Conservation (phyloP, 139 green algal species). For the Gonium pectorale region DNA sequence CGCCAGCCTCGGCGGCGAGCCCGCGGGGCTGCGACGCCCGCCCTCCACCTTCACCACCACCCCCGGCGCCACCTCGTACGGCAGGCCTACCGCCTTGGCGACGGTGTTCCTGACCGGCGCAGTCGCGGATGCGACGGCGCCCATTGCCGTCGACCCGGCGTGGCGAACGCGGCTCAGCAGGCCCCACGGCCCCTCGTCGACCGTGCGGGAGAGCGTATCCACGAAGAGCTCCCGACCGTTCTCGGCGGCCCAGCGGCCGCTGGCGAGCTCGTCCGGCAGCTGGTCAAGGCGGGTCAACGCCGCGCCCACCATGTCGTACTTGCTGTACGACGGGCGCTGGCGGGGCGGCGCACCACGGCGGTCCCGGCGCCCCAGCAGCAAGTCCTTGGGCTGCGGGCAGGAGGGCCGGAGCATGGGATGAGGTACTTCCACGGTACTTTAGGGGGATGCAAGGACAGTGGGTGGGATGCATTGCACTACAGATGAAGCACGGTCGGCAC, state of each 20-base stretch:
- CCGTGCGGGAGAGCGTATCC: not conserved
- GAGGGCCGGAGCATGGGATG: not conserved
- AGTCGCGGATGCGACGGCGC: not conserved
- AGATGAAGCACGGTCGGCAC: too few relatives aligned
- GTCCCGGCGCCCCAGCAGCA: not conserved
- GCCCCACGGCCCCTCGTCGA: conserved; percentile 7
- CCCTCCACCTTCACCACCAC: not conserved
- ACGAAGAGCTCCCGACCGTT: conserved; percentile 28
- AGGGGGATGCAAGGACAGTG: too few relatives aligned
- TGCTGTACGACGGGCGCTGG: not conserved
- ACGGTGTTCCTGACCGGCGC: not conserved
- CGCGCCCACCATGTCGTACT: conserved; percentile 24
- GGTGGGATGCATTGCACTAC: too few relatives aligned
- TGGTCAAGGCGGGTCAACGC: not conserved
- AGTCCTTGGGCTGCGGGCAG: conserved; percentile 4
- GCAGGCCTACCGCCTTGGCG: not conserved
- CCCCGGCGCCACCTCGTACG: conserved; percentile 6
- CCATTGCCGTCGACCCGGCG: not conserved
- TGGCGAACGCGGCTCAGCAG: not conserved
- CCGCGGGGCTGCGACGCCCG: not conserved
- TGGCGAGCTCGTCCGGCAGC: conserved; percentile 8
- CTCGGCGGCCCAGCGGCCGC: not conserved
- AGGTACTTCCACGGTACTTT: too few relatives aligned
- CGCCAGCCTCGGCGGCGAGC: not conserved
- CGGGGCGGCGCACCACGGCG: not conserved